Conservation (phyloP, 225 moss, liverwort and hornwort genomes). For the Climacium dendroides region DNA sequence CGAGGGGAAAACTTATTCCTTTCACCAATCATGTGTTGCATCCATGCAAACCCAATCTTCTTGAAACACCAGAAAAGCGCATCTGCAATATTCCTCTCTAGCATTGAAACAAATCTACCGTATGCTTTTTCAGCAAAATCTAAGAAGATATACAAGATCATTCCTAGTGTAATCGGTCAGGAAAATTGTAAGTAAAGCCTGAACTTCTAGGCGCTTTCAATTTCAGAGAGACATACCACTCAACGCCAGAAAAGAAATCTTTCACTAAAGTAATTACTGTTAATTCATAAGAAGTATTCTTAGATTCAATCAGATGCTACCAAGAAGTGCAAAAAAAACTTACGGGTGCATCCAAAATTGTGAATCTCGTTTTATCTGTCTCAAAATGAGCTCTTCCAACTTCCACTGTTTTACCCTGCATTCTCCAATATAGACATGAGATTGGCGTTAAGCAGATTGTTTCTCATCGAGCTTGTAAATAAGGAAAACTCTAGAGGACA, state of each 20-base stretch:
- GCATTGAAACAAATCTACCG: background rate
- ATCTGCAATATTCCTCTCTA: background rate
- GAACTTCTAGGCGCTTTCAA: background rate
- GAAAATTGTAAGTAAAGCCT: background rate
- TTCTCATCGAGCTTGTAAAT: background rate
- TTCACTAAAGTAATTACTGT: background rate
- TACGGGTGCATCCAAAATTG: conserved; percentile 91
- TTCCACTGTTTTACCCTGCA: conserved; percentile 79
- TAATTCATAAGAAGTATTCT: background rate
- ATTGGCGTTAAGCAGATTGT: background rate
- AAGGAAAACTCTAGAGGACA: background rate
- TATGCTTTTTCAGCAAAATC: background rate
- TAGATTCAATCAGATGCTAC: background rate
- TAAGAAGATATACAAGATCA: background rate
- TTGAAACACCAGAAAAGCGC: background rate
- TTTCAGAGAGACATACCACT: background rate
- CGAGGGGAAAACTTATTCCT: background rate
- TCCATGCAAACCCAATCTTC: background rate
- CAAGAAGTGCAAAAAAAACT: background rate
- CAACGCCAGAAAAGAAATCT: background rate
- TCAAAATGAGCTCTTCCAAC: conserved; percentile 89
- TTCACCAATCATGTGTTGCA: background rate
- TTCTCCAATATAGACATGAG: background rate
- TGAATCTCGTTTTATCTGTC: conserved; percentile 67
- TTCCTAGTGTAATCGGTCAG: background rate